Base-by-base conservation (phyloP, 176 grass and related monocot genomes). In the Typha latifolia region DNA sequence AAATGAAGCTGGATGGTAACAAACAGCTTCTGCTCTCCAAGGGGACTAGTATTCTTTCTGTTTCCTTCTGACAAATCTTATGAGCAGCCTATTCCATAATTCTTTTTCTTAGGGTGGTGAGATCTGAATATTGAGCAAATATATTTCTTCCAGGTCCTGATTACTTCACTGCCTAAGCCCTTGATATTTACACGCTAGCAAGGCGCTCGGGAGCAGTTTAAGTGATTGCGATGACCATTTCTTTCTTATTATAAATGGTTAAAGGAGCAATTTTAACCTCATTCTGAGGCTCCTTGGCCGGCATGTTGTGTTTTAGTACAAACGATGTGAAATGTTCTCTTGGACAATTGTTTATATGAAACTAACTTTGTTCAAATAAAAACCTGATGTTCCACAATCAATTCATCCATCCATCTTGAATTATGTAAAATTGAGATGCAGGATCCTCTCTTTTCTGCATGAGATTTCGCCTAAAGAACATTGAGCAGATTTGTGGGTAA, bases 161-260 rank as follows among this genome's bases (percentile, higher is more conserved):
- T 76, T 34, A 59, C 63, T 64, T 70, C 49, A 73, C 66, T n/a
- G 29, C 14, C 12, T 43, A 27, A 6, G 51, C 18, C 53, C 53
- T 59, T 59, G 20, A 19, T 59, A 16, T 59, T 16, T 22, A 6
- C 63, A 66, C 63, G 16, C 26, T 7, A 37, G 4, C 2, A 34
- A 34, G 63, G 63, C 63, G 76, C 53, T 53, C 18, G 51, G 66
- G 47, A 51, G 62, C 69, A 47, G 62, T 57, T 74, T 62, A 62
- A 22, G 57, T 62, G 66, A 67, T 78, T 82, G 37, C 37, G 9
- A 43, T 43, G 37, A 43, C 48, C n/a, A 63, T 80, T 47, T 20
- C 4, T 29, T 32, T 43, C 4, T 81, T 85, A 55, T 70, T 86
- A 65, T 51, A 72, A 82, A 82, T 67, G 32, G 61, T 68, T 64